These are phyloP conservation scores for Aegilops tauschii DNA, from an alignment of 176 grass and related monocot genomes.

Conservation along the genomic window DNA sequence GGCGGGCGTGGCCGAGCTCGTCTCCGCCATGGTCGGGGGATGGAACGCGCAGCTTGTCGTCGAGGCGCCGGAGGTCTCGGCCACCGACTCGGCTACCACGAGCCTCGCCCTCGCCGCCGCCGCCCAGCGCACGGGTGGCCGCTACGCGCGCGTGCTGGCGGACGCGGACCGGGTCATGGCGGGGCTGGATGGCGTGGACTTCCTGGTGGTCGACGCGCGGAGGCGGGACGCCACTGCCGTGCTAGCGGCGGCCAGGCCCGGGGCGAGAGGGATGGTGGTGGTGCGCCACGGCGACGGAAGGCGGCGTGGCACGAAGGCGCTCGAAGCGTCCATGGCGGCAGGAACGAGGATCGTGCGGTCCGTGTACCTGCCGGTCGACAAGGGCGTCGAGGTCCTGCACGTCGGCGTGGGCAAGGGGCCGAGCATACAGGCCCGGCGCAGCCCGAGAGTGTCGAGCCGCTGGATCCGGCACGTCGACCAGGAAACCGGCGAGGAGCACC, in stretches of 20 bases:
- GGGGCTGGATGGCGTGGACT: slow-evolving; percentile 56
- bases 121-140: slow-evolving; percentile 8
- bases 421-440: slow-evolving; percentile 13
- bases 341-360: slow-evolving; percentile 64
- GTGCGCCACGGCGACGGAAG: slow-evolving; percentile 40
- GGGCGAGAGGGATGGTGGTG: slow-evolving; percentile 68
- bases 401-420: slow-evolving; percentile 81
- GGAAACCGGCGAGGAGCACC: slow-evolving; percentile 67
- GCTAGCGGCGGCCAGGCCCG: slow-evolving; percentile 50
- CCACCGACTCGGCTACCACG: slow-evolving; percentile 1
- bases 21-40: slow-evolving; percentile 65
- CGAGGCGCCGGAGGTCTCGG: slow-evolving; percentile 32
- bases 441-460: background rate
- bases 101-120: slow-evolving; percentile 43
- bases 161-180: slow-evolving; percentile 40
- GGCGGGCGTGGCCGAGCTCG: slow-evolving; percentile 48
- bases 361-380: slow-evolving; percentile 63
- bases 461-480: slow-evolving; percentile 74
- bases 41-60: slow-evolving; percentile 78
- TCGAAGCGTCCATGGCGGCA: slow-evolving; percentile 13
- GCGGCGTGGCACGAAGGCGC: background rate
- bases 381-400: slow-evolving; percentile 75
- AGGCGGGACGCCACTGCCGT: slow-evolving; percentile 39
- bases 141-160: slow-evolving; percentile 24
- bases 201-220: slow-evolving; percentile 59